phyloP scores from a whole-genome alignment of 2,329 filamentous ascomycete species.

The Trichoderma sp. region DNA sequence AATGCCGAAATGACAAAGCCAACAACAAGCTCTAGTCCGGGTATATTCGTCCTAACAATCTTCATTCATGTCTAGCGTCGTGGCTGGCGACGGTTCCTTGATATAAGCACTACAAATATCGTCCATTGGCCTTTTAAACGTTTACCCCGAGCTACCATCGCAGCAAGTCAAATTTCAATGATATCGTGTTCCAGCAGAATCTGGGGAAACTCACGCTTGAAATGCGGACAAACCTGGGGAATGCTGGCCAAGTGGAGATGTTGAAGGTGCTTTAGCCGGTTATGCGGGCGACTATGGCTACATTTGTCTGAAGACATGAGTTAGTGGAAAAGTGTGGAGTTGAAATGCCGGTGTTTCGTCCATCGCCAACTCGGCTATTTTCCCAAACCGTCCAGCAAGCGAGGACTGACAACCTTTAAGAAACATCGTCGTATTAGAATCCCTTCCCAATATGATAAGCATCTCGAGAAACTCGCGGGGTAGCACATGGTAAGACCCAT shows the following conservation, averaged over 20 bases:
- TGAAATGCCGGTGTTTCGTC: not conserved
- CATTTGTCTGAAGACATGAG: not conserved
- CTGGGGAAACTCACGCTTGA: not conserved
- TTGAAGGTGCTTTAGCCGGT: constrained; percentile 2
- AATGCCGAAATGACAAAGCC: not conserved
- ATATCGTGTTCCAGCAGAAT: not conserved
- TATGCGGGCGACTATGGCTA: not conserved
- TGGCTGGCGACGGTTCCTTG: not conserved
- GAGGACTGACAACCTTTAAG: not conserved
- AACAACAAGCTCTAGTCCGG: not conserved
- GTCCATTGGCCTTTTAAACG: not conserved
- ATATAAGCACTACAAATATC: not conserved
- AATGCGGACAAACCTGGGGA: not conserved
- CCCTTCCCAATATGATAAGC: not conserved
- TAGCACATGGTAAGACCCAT: not conserved
- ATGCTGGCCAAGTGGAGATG: not conserved
- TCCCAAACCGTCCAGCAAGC: not conserved
- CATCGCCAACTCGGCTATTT: constrained; percentile 6
- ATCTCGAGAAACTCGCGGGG: not conserved
- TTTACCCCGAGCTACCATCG: not conserved
- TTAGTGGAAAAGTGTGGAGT: not conserved
- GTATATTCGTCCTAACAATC: not conserved
- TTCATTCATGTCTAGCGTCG: not conserved
- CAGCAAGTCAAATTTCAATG: not conserved
- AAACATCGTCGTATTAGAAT: not conserved